Evolutionary conservation across 352 stramenopile genomes (phyloP).

Genomic region (Globisporangium irregulare): DNA sequence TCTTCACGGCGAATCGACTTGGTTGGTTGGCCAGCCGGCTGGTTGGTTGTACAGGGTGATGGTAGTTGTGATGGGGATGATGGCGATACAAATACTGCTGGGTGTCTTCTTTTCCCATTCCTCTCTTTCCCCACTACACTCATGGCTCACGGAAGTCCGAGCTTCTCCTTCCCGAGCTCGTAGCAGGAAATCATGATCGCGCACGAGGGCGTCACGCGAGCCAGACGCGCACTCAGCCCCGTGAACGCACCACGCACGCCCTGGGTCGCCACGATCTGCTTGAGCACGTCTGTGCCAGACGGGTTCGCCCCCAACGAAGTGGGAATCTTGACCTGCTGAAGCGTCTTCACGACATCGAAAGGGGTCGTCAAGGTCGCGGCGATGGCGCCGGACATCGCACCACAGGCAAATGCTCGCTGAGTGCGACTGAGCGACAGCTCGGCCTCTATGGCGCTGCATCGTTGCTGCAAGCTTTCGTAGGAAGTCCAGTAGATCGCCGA

Average conservation of each 20-base stretch:
- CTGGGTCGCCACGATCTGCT: constrained; percentile 46
- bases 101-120: background rate
- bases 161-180: constrained; percentile 73
- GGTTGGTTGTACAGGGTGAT: background rate
- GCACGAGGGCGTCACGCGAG: constrained; percentile 70
- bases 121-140: background rate
- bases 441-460: constrained; percentile 18
- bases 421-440: constrained; percentile 36
- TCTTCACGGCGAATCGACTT: background rate
- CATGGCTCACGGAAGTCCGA: constrained; percentile 42
- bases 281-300: constrained; percentile 39
- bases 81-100: background rate
- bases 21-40: background rate
- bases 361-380: constrained; percentile 91
- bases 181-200: constrained; percentile 89
- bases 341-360: constrained; percentile 96
- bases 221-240: constrained; percentile 58
- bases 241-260: constrained; percentile 58
- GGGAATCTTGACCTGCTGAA: constrained; percentile 69
- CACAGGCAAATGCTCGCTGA: constrained; percentile 83
- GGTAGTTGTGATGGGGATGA: background rate
- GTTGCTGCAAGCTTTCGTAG: constrained; percentile 79
- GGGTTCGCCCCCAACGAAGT: constrained; percentile 27
- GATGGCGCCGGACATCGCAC: constrained; percentile 81
- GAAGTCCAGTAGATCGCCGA: constrained; percentile 93